Evolutionary conservation across 352 stramenopile species (phyloP).

Genomic region (Phytophthora podocarpi): DNA sequence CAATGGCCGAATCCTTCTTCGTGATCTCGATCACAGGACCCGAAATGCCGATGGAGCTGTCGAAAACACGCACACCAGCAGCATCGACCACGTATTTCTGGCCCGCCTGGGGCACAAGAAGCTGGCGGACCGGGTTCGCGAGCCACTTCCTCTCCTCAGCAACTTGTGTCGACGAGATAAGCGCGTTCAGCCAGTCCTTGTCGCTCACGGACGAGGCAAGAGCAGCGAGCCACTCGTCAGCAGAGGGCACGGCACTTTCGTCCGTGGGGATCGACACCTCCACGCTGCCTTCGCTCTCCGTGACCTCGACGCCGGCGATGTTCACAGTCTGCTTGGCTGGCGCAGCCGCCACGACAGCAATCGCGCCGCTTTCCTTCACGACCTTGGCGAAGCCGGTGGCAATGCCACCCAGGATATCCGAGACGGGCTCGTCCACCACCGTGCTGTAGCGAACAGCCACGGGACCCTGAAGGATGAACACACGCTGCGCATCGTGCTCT

Average conservation of each 20-base stretch:
- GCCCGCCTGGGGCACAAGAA: conserved; percentile 52
- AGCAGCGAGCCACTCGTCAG: conserved; percentile 46
- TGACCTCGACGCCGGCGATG: conserved; percentile 36
- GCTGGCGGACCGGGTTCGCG: conserved; percentile 57
- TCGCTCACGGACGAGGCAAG: conserved; percentile 42
- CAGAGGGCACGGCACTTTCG: conserved; percentile 29
- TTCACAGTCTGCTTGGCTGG: conserved; percentile 11
- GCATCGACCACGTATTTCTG: conserved; percentile 51
- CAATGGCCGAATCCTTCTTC: conserved; percentile 41
- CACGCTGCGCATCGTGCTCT: conserved; percentile 74
- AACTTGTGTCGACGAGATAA: conserved; percentile 63
- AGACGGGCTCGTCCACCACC: conserved; percentile 74
- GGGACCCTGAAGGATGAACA: conserved; percentile 85
- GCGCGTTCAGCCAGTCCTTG: conserved; percentile 55
- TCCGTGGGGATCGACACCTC: conserved; percentile 38
- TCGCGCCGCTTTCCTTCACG: conserved; percentile 32
- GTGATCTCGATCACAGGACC: conserved; percentile 61
- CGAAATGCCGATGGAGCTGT: conserved; percentile 37
- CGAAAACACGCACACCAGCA: conserved; percentile 45
- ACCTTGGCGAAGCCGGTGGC: conserved; percentile 58
- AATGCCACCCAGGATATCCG: conserved; percentile 76
- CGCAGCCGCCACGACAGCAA: not conserved
- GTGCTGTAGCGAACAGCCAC: conserved; percentile 85
- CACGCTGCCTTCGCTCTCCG: conserved; percentile 25
- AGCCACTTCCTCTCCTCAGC: conserved; percentile 65